Base-by-base conservation (phyloP, 139 green algal species). In the Coccomyxa sp. region DNA sequence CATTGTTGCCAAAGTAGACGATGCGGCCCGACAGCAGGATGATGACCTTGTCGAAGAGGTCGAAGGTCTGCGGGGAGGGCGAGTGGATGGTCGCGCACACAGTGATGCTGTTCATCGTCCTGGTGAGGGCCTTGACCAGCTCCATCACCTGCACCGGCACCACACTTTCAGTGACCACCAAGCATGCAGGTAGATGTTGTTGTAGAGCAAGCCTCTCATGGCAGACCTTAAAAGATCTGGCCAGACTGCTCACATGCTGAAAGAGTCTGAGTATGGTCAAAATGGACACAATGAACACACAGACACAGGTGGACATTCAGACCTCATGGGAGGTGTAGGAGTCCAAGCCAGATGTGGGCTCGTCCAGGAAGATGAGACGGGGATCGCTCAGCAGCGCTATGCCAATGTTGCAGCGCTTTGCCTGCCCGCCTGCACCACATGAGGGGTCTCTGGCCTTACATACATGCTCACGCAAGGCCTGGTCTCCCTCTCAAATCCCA, bases 31-130 rank as follows among this genome's bases (percentile, higher is more conserved):
- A 35, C 38, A 82, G 69, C n/a, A 87, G 38, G 27, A 91, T 73
- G 38, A 91, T 73, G 7, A 89, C 58, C 35, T 77, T 69, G 84
- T 95, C 88, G 75, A 96, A 96, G 16, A 95, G 87, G 18, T 34
- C 76, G 81, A 95, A 96, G 55, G 83, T 88, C 79, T 88, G 88
- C 34, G 88, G 80, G 0, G 88, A 85, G 37, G 92, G 92, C 6
- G 81, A 88, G 80, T 95, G 91, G 73, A 96, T 90, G 81, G 89
- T 94, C 40, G 86, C 79, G 24, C 82, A 79, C 7, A 92, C 84
- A 37, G 91, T 92, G 35, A 92, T 86, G 35, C 87, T 84, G 9
- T 58, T 31, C 7, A 24, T 55, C 18, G 75, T 34, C 44, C 18
- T 74, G 16, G 73, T 55, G 40, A 88, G 55, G 8, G 36, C 70